A percentile compares a stretch with the other conserved stretches of the same genome.
Conservation (phyloP, 176 grass and related monocot genomes). For the Hyparrhenia diplandra region DNA sequence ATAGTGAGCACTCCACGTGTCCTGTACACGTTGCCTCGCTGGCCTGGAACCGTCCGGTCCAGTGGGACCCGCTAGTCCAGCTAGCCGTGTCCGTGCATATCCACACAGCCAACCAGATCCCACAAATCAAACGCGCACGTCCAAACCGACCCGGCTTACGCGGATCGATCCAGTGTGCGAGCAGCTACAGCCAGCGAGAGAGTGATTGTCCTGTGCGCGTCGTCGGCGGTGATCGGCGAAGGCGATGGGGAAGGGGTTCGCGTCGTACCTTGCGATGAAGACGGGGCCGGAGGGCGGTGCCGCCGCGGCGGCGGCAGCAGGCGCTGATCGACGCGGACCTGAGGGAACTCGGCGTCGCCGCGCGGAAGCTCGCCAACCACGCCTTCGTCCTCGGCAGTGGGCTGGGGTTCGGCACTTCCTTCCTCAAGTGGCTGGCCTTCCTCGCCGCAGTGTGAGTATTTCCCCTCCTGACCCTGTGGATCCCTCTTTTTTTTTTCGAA, state of each 20-base stretch:
- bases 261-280: constrained; percentile 50
- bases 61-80: background rate
- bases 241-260: constrained; percentile 28
- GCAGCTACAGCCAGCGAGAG: background rate
- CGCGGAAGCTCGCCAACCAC: constrained; percentile 69
- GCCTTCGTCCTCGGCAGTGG: constrained; percentile 56
- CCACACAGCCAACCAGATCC: background rate
- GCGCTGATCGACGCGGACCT: constrained; percentile 80
- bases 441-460: constrained; percentile 59
- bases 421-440: constrained; percentile 84
- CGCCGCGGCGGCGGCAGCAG: constrained; percentile 28
- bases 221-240: background rate
- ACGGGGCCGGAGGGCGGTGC: constrained; percentile 36
- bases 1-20: background rate
- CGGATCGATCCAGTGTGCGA: background rate
- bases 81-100: background rate
- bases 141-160: background rate
- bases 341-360: constrained; percentile 56
- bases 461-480: background rate
- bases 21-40: background rate
- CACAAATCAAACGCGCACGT: no score
- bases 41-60: constrained; percentile 9
- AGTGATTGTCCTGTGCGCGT: no score
- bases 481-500: no score
- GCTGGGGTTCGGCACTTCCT: constrained; percentile 56